Percentiles rank a stretch among this genome's conserved stretches.
Evolutionary conservation across 352 stramenopile genomes (phyloP).

Genomic region (Phytophthora pluvialis): DNA sequence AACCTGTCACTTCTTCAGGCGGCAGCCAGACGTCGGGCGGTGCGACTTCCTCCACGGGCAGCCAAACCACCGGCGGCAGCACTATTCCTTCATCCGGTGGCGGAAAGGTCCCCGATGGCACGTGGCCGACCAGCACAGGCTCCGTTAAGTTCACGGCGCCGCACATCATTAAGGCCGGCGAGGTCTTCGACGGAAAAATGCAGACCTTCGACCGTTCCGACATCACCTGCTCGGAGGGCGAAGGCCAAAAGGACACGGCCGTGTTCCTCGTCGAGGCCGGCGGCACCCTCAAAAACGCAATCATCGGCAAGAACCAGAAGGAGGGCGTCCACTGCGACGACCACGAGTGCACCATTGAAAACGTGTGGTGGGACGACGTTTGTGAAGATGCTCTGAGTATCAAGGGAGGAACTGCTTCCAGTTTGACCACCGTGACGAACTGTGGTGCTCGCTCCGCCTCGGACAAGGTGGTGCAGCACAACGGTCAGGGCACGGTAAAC

Average conservation of each 20-base stretch:
- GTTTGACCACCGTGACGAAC: conserved; percentile 31
- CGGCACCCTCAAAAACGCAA: conserved; percentile 28
- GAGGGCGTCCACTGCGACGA: conserved; percentile 22
- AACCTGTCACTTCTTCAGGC: conserved; percentile 1
- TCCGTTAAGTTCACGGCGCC: conserved; percentile 24
- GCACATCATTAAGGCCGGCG: conserved; percentile 39
- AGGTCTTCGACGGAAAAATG: conserved; percentile 38
- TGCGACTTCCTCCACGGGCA: conserved; percentile 2
- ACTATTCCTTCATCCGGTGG: conserved; percentile 10
- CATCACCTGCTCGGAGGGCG: conserved; percentile 36
- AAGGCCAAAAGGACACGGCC: conserved; percentile 35
- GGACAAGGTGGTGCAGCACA: conserved; percentile 40
- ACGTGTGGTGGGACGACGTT: too few species aligned
- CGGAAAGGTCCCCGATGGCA: conserved; percentile 22
- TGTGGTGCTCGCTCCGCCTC: conserved; percentile 40
- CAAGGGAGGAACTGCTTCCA: conserved; percentile 11
- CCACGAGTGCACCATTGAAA: conserved; percentile 19
- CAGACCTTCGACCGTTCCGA: conserved; percentile 65
- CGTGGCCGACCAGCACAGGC: conserved; percentile 9
- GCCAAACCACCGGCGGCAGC: conserved; percentile 5
- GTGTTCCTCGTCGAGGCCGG: conserved; percentile 50
- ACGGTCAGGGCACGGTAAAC: background rate
- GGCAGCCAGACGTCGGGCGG: conserved; percentile 5
- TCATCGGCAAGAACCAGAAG: conserved; percentile 30
- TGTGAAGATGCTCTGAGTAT: conserved; percentile 3